A percentile compares a stretch with the other conserved stretches of the same genome.
Conservation (phyloP, 1,284 basidiomycete genomes). For the Stygiomarasmius scandens region DNA sequence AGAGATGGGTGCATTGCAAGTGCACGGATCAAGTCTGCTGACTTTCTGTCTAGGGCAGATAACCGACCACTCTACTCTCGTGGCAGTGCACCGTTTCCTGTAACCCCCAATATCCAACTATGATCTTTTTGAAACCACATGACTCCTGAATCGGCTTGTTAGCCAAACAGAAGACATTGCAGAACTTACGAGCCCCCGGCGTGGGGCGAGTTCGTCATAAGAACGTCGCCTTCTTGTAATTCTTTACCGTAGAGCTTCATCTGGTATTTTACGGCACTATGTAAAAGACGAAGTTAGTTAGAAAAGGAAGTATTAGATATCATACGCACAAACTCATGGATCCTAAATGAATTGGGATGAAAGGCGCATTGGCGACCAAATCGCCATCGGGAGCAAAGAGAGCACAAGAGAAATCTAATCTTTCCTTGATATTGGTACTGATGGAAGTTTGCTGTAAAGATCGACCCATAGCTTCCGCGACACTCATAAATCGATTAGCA, state of each 20-base stretch:
- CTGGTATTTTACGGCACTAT: conserved; percentile 89
- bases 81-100: too few species aligned
- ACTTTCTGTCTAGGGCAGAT: too few species aligned
- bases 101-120: too few species aligned
- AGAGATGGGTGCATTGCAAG: conserved; percentile 85
- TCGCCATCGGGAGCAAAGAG: conserved; percentile 90
- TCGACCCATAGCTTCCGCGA: conserved; percentile 92
- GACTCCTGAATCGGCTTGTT: too few species aligned
- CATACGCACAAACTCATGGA: conserved; percentile 80
- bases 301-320: conserved; percentile 5
- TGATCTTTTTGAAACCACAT: too few species aligned
- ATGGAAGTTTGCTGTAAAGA: conserved; percentile 90
- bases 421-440: conserved; percentile 90
- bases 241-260: conserved; percentile 73
- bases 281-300: not conserved
- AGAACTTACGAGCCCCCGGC: conserved; percentile 80
- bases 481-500: conserved; percentile 91
- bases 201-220: conserved; percentile 89
- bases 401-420: conserved; percentile 88
- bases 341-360: conserved; percentile 80
- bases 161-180: not conserved
- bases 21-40: too few species aligned
- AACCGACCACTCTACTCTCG: too few species aligned
- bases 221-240: conserved; percentile 84
- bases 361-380: conserved; percentile 89